Percentiles rank a stretch among this genome's conserved stretches.
Conservation (phyloP, 164 flowering plant species). For the Piper betle region DNA sequence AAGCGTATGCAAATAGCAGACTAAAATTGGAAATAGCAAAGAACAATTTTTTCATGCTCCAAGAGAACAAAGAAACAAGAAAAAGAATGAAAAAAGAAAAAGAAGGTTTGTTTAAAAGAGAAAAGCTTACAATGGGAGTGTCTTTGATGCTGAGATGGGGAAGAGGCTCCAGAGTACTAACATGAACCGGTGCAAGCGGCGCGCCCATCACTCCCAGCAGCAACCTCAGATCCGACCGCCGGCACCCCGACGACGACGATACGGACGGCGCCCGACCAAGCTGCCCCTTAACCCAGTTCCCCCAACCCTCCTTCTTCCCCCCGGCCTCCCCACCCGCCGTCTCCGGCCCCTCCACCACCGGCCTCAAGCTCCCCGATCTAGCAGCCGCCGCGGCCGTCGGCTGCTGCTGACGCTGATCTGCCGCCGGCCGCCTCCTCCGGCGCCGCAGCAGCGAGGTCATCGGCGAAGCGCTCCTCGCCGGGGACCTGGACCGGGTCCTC, state of each 20-base stretch:
- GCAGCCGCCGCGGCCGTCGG: conserved; percentile 34
- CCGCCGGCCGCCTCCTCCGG: conserved; percentile 27
- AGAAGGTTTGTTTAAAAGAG: conserved; percentile 3
- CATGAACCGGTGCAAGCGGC: conserved; percentile 71
- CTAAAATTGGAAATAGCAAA: no score
- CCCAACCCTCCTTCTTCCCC: conserved; percentile 48
- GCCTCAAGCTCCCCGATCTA: conserved; percentile 76
- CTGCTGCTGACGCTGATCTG: conserved; percentile 6
- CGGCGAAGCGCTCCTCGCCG: conserved; percentile 38
- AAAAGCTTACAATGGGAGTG: conserved; percentile 49
- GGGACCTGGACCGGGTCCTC: conserved; percentile 32
- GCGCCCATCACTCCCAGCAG: conserved; percentile 63
- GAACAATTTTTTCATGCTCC: no score
- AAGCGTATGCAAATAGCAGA: no score
- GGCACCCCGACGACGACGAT: conserved; percentile 19
- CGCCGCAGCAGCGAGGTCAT: conserved; percentile 33
- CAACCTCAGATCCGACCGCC: conserved; percentile 68
- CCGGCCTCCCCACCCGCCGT: conserved; percentile 32
- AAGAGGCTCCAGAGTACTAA: conserved; percentile 33
- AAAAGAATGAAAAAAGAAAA: neutral
- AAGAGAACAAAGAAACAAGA: neutral
- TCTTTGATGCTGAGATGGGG: conserved; percentile 59
- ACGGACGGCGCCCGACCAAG: conserved; percentile 54
- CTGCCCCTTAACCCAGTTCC: conserved; percentile 77
- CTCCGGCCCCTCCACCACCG: conserved; percentile 81